Evolutionary conservation across 116 monocot genomes (phyloP), one percentile per base, ranked within the genome.

Genomic region (Posidonia oceanica): DNA sequence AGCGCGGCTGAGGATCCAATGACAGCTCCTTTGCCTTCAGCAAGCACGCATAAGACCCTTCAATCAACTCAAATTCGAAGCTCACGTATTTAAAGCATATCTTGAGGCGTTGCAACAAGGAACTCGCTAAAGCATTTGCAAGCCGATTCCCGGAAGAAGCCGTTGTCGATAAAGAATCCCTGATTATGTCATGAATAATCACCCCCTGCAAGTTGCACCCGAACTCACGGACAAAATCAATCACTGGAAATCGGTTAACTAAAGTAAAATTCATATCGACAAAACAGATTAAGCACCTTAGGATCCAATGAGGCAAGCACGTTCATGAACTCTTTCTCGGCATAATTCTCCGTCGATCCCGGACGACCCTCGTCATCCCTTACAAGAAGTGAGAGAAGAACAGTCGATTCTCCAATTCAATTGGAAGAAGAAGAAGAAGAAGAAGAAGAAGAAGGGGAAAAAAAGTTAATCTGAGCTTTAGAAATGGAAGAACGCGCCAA

Each of bases 171-270:
- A 76, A 56, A 61, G 77, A 39, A 60, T 71, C 75, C 81, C 76
- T 87, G 23, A 94, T 63, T 16, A 80, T 72, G 21, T 82, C 82
- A 76, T 90, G 90, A 66, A 94, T 64, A 66, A 71, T 66, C 67
- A 81, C 74, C 58, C 90, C 94, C 94, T 94, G 83, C 67, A 78
- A 73, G 71, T 54, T 71, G 48, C 38, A 63, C 15, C 16, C 48
- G 62, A 38, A 57, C 4, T 4, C 41, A 59, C 41, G 17, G 6
- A 39, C 2, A 15, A 14, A 3, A 61, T 41, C 41, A 57, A 61
- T 6, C n/a, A 44, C 59, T 14, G 4, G 39, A 44, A 44, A 41
- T 14, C n/a, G 18, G 20, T 8, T 29, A n/a, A 4, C 14, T 39
- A 16, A 42, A 14, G 42, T 21, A 20, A 16, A 39, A 14, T 48